Percentiles rank a stretch among this genome's conserved stretches.
Conservation (phyloP, 345 rosid species). For the Balakata baccata region DNA sequence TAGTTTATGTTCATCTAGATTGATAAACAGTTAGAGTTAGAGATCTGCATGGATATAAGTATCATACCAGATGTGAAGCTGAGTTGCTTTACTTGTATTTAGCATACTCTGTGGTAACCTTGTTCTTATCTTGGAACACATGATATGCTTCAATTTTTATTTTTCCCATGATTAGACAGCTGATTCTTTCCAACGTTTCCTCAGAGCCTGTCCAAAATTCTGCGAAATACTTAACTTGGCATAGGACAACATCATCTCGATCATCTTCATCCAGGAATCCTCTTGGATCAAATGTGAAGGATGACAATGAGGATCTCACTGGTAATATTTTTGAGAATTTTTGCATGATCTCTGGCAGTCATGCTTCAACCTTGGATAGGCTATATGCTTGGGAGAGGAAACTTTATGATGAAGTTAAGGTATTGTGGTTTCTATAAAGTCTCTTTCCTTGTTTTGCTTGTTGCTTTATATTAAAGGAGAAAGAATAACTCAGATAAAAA, state of each 20-base stretch:
- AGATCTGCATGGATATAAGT: neutral
- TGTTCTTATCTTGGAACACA: neutral
- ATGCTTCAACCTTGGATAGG: slow-evolving; percentile 90
- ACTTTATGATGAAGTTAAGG: slow-evolving; percentile 98
- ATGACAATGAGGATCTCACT: slow-evolving; percentile 58
- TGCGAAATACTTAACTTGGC: slow-evolving; percentile 81
- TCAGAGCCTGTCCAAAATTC: slow-evolving; percentile 68
- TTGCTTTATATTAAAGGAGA: neutral
- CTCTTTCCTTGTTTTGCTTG: neutral
- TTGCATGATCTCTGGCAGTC: slow-evolving; percentile 90
- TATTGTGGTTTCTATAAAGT: slow-evolving; percentile 26
- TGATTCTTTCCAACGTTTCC: slow-evolving; percentile 29
- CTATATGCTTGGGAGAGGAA: slow-evolving; percentile 97
- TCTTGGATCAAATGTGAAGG: slow-evolving; percentile 52
- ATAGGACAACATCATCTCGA: slow-evolving; percentile 77
- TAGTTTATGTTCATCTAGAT: neutral
- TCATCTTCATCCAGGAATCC: slow-evolving; percentile 77
- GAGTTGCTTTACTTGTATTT: neutral
- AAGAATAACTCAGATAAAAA: neutral
- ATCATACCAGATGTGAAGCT: neutral
- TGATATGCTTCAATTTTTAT: neutral
- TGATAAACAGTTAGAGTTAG: neutral
- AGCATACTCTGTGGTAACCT: neutral
- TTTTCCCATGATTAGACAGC: slow-evolving; percentile 1
- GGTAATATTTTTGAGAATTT: slow-evolving; percentile 59